Base-by-base conservation (phyloP, 768 basidiomycete genomes). In the Kwoniella mangroviensis region DNA sequence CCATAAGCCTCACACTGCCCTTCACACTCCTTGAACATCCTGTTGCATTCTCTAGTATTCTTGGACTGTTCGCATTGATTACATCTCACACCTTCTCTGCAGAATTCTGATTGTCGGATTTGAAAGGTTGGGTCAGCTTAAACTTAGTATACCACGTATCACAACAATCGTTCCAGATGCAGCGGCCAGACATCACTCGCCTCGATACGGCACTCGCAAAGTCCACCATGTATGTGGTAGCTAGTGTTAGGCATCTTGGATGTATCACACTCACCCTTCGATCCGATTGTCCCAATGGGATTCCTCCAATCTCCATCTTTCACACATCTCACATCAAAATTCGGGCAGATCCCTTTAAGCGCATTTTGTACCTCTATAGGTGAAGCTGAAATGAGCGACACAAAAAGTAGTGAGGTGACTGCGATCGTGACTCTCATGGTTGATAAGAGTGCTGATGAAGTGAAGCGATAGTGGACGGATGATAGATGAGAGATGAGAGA, bases 1-100 rank as follows among this genome's bases (percentile, higher is more conserved):
- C 77, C 77, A 69, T 79, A 79, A 6, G 77, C 75, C 49, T 79
- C 69, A 65, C 77, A 79, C 22, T 58, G 26, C 42, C 72, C 53
- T 13, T 65, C 43, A 61, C 77, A 79, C 15, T 74, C 77, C 58
- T 45, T 45, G 59, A 79, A 79, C 15, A 34, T 52, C 49, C 71
- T 40, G 63, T 79, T 79, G 60, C 77, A 79, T 65, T 74, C 75
- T 22, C 70, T 49, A 0, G 75, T 76, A 49, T 79, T 79, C 19
- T 59, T 65, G 17, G 17, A 21, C 28, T 71, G 70, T 26, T 79
- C 75, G 53, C 77, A 79, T 34, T 79, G 77, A 63, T 79, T 79
- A 49, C 77, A 79, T 28, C 77, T 62, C 12, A 79, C 49, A 9
- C 77, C 77, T 42, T 65, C 40, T 15, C 73, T 67, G 58, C 77